Evolutionary conservation across 2,329 filamentous ascomycete genomes (phyloP).

Genomic region (Calycina marina): DNA sequence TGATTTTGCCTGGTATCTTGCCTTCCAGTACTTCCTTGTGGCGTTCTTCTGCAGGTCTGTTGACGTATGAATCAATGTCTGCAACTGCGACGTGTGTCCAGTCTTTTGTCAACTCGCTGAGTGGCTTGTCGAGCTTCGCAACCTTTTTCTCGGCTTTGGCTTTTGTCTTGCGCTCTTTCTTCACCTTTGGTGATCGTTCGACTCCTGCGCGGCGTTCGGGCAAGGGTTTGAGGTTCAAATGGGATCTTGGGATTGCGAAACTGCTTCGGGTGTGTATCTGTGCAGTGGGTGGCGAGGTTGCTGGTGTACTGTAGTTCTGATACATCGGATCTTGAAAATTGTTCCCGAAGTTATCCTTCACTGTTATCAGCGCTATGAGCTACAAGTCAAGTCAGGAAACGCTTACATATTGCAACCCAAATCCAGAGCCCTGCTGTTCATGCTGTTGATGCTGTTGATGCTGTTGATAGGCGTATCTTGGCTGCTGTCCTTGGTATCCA

Average conservation of each 20-base stretch:
- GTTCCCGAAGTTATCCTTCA: conserved; percentile 12
- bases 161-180: conserved; percentile 24
- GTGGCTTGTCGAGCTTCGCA: conserved; percentile 46
- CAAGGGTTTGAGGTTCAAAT: conserved; percentile 16
- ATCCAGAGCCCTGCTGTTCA: conserved; percentile 16
- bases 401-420: conserved; percentile 18
- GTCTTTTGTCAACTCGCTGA: conserved; percentile 56
- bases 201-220: conserved; percentile 14
- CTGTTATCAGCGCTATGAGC: too few relatives aligned
- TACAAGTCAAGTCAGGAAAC: too few relatives aligned
- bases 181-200: conserved; percentile 21
- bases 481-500: conserved; percentile 10
- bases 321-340: conserved; percentile 11
- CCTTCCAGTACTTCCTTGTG: conserved; percentile 52
- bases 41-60: conserved; percentile 52
- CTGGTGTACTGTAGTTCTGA: conserved; percentile 33
- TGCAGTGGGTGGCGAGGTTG: conserved; percentile 36
- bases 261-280: conserved; percentile 22
- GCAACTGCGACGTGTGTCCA: conserved; percentile 46
- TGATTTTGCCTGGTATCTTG: conserved; percentile 61
- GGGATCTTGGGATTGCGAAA: conserved; percentile 11
- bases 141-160: conserved; percentile 30
- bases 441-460: too few relatives aligned
- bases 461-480: conserved; percentile 14
- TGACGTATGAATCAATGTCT: conserved; percentile 71